phyloP scores from a whole-genome alignment of 257 asterid species.

The Capsicum baccatum region DNA sequence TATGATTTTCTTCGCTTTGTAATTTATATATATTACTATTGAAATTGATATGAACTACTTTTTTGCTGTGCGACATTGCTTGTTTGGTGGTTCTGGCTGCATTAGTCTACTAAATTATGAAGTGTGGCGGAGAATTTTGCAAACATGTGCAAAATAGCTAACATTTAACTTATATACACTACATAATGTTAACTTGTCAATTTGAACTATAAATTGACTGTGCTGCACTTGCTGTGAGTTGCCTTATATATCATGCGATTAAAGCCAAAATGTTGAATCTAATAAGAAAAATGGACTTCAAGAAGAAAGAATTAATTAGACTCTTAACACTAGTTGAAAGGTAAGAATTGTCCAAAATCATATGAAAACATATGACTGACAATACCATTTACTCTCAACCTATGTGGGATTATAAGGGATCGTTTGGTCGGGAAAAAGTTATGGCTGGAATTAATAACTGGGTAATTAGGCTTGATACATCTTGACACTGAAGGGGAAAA shows the following conservation, averaged over 20 bases:
- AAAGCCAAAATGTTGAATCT: neutral
- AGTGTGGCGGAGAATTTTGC: no score
- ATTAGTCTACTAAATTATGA: neutral
- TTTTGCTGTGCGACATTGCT: neutral
- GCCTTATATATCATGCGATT: neutral
- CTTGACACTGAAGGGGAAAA: no score
- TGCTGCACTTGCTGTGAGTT: neutral
- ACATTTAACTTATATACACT: no score
- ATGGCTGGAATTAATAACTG: no score
- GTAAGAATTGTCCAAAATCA: neutral
- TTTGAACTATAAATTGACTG: neutral
- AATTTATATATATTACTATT: neutral
- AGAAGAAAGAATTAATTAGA: neutral
- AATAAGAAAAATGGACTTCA: neutral
- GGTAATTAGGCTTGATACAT: no score
- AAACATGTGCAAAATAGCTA: no score
- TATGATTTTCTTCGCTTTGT: neutral
- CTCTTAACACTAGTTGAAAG: neutral
- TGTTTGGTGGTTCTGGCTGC: neutral
- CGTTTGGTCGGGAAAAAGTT: no score
- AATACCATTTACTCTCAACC: no score
- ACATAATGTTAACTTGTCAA: no score
- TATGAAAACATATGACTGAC: neutral
- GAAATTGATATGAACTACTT: neutral
- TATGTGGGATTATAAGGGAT: no score